Conservation (phyloP, 345 rosid genomes). For the Bretschneidera sinensis region DNA sequence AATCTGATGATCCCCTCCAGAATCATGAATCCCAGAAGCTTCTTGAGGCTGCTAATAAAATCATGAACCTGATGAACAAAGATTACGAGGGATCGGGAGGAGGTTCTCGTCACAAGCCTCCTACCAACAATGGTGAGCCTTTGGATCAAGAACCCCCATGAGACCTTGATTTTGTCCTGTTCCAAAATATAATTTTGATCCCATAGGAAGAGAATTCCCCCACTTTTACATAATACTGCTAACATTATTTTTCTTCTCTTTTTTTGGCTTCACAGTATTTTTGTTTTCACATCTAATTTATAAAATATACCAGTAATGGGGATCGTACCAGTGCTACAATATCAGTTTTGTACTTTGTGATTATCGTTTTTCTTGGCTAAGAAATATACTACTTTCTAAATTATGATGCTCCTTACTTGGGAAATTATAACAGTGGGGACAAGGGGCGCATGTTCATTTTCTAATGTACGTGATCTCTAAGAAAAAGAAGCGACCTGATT, state of each 20-base stretch:
- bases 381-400: too few species aligned
- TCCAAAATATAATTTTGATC: neutral
- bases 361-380: too few species aligned
- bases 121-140: slow-evolving; percentile 19
- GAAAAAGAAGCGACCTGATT: too few species aligned
- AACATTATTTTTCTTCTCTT: neutral
- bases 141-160: neutral
- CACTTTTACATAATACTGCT: neutral
- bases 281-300: too few species aligned
- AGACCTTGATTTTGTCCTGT: neutral
- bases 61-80: slow-evolving; percentile 13
- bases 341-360: too few species aligned
- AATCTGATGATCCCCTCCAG: neutral
- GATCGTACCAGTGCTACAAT: too few species aligned
- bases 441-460: too few species aligned
- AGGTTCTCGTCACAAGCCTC: slow-evolving; percentile 12
- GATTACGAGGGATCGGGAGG: slow-evolving; percentile 8
- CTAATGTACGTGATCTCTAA: too few species aligned
- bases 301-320: too few species aligned
- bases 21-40: slow-evolving; percentile 7
- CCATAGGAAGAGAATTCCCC: neutral
- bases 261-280: too few species aligned
- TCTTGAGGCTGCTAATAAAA: slow-evolving; percentile 7
- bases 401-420: too few species aligned
- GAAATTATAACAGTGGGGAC: too few species aligned